Percentiles rank a stretch among this genome's conserved stretches.
Evolutionary conservation across 495 filamentous ascomycete genomes (phyloP).

Genomic region (Talaromyces borbonicus): DNA sequence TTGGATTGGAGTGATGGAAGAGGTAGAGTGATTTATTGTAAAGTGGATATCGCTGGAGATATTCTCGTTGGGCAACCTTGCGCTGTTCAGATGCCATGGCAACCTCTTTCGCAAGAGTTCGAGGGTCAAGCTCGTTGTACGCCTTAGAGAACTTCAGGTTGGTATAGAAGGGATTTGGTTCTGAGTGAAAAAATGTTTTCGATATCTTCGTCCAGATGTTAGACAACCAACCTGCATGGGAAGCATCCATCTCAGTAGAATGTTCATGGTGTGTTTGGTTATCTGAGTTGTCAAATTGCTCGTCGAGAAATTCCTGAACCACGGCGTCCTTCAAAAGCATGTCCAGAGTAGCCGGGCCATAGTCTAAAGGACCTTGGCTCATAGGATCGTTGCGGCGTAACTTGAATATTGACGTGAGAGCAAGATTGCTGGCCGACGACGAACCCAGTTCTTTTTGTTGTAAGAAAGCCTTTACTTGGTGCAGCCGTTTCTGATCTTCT

Average conservation of each 20-base stretch:
- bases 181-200: conserved; percentile 46
- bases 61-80: conserved; percentile 82
- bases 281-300: conserved; percentile 29
- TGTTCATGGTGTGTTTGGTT: not conserved
- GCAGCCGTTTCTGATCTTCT: conserved; percentile 93
- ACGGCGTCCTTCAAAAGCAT: conserved; percentile 95
- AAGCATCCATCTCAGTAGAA: conserved; percentile 15
- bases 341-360: conserved; percentile 78
- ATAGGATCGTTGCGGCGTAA: conserved; percentile 54
- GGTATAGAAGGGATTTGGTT: conserved; percentile 94
- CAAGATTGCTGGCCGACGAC: conserved; percentile 58
- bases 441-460: conserved; percentile 79
- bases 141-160: conserved; percentile 61
- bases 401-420: conserved; percentile 79
- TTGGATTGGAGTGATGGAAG: conserved; percentile 63
- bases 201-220: conserved; percentile 46
- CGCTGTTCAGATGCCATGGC: conserved; percentile 72
- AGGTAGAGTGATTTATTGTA: conserved; percentile 93
- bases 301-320: conserved; percentile 87
- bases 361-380: conserved; percentile 75
- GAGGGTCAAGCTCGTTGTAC: conserved; percentile 71
- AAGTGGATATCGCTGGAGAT: conserved; percentile 71
- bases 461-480: conserved; percentile 90
- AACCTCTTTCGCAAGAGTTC: conserved; percentile 80
- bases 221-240: conserved; percentile 46